Conservation (phyloP, 495 filamentous ascomycete species). For the Pseudotulostoma volvatum region DNA sequence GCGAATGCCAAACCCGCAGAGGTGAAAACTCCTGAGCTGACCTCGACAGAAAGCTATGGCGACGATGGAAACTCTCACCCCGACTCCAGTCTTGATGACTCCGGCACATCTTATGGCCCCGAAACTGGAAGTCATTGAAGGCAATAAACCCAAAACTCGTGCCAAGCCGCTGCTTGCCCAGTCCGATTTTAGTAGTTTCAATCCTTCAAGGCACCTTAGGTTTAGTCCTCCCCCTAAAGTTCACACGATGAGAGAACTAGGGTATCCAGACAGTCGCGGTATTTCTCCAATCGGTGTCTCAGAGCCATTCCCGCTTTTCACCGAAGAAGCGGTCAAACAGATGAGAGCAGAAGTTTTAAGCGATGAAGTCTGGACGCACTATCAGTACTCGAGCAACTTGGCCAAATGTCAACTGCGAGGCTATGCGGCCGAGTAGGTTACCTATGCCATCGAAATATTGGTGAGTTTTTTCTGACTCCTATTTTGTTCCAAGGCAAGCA, state of each 20-base stretch:
- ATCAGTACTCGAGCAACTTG: conserved; percentile 45
- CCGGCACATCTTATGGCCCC: conserved; percentile 1
- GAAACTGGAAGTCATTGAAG: too few species aligned
- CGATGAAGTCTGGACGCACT: conserved; percentile 46
- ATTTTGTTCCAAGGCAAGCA: conserved; percentile 29
- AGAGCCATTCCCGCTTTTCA: conserved; percentile 60
- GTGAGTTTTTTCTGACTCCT: conserved; percentile 6
- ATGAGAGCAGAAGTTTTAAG: conserved; percentile 53
- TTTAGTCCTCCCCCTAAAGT: conserved; percentile 35
- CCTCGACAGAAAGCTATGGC: conserved; percentile 10
- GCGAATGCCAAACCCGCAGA: too few species aligned
- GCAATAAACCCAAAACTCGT: too few species aligned
- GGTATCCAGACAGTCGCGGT: conserved; percentile 35
- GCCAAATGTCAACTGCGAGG: conserved; percentile 51
- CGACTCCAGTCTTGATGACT: conserved; percentile 3
- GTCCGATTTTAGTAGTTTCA: too few species aligned
- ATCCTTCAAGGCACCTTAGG: conserved; percentile 38
- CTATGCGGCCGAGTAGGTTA: conserved; percentile 47
- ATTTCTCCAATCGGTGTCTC: conserved; percentile 53
- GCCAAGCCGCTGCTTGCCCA: too few species aligned
- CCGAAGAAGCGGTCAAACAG: conserved; percentile 42
- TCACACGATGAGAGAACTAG: conserved; percentile 45
- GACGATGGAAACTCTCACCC: conserved; percentile 6
- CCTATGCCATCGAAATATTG: too few species aligned
- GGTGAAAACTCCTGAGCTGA: too few species aligned